A percentile compares a stretch with the other conserved stretches of the same genome.
Evolutionary conservation across 2,329 filamentous ascomycete species (phyloP).

Genomic region (Colletotrichum liriopes): DNA sequence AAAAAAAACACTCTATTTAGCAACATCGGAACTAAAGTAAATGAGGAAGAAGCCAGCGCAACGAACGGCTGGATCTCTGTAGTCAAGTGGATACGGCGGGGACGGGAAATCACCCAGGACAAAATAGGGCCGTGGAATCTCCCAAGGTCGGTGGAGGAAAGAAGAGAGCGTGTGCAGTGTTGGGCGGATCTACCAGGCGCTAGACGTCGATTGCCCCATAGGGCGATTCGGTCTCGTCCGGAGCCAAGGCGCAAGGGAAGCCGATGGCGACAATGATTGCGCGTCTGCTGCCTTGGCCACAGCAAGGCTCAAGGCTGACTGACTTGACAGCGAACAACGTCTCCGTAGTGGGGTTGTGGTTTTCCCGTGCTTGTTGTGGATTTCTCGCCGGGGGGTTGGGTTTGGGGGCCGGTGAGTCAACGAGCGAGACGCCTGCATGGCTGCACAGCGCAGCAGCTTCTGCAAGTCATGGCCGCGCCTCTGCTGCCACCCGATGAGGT

Average conservation of each 20-base stretch:
- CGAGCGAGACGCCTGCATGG: not conserved
- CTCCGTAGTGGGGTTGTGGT: constrained; percentile 1
- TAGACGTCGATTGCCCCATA: constrained; percentile 29
- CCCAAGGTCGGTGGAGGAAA: not conserved
- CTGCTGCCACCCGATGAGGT: not conserved
- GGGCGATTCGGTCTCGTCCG: constrained; percentile 38
- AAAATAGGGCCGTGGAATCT: constrained; percentile 22
- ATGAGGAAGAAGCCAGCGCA: not conserved
- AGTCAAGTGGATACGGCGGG: constrained; percentile 34
- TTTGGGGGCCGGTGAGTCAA: constrained; percentile 14
- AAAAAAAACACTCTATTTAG: not conserved
- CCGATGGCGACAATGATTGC: constrained; percentile 43
- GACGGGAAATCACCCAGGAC: constrained; percentile 16
- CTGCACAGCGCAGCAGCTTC: not conserved
- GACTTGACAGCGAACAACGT: constrained; percentile 14
- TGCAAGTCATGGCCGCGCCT: constrained; percentile 8
- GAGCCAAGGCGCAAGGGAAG: constrained; percentile 30
- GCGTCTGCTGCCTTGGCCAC: constrained; percentile 43
- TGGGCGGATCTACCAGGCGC: constrained; percentile 17
- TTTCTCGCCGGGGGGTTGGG: not conserved
- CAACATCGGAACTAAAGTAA: not conserved
- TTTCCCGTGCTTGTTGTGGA: not conserved
- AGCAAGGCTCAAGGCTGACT: constrained; percentile 30
- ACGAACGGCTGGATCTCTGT: not conserved
- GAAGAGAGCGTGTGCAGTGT: not conserved